Evolutionary conservation across 768 basidiomycete genomes (phyloP), one percentile per base, ranked within the genome.

Genomic region (Tulasnella sp.): DNA sequence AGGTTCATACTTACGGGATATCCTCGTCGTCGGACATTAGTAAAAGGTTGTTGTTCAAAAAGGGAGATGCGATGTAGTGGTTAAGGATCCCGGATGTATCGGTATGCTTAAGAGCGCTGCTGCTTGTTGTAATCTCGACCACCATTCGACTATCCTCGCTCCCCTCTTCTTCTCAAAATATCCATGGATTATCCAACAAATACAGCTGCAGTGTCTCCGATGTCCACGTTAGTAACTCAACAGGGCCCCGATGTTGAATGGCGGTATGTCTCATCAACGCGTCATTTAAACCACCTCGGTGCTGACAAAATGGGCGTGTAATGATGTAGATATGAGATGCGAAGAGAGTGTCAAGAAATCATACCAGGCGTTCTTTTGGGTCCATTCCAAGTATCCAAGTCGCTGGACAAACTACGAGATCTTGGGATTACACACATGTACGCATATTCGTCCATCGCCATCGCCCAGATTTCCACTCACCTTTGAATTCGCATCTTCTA

Each of bases 291-390:
- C n/a, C n/a, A n/a, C n/a, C n/a, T n/a, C n/a, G n/a, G n/a, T 41
- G 19, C 28, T 35, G 43, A 39, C 34, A 44, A 41, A 48, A 43
- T 35, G 29, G 33, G 16, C 35, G 31, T 57, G 41, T 20, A 15
- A 20, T 39, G 8, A 25, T 48, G 3, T 39, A 88, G 84, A 60
- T 95, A 95, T 61, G 90, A 93, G 66, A 92, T 95, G 91, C 74
- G 90, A 27, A 72, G 90, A n/a, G 83, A 92, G 60, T 89, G 87
- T 59, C 90, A 95, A 67, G 84, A 91, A 64, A 92, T 93, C 57
- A 70, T 87, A 0, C 82, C 86, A 22, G 78, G 78, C 15, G 77
- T 95, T 32, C 70, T 78, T 24, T 76, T 95, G 5, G 90, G 90
- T 0, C 89, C 90, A 3, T 88, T 91, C 56, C 82, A 85, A 57